Conservation (phyloP, 2,329 filamentous ascomycete species). For the Leptographium procerum region DNA sequence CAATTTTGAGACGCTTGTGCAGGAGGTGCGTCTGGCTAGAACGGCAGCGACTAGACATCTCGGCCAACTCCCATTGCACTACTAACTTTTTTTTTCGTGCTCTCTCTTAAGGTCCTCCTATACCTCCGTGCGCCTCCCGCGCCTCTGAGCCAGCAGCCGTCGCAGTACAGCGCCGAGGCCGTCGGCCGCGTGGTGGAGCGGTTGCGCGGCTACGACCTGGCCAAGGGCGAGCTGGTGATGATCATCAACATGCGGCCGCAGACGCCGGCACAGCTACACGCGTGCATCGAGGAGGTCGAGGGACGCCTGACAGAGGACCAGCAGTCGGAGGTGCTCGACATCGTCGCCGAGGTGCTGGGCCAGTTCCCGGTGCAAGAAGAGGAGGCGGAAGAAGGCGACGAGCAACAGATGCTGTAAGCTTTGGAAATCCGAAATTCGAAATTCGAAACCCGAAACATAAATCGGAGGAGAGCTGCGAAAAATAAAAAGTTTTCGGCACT, state of each 20-base stretch:
- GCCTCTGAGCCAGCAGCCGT: slow-evolving; percentile 43
- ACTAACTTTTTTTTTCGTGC: not conserved
- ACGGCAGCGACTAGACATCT: too few species aligned
- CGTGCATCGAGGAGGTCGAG: slow-evolving; percentile 54
- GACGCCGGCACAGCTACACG: slow-evolving; percentile 45
- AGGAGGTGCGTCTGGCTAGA: slow-evolving; percentile 53
- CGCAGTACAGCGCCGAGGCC: slow-evolving; percentile 39
- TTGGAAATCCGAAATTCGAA: too few species aligned
- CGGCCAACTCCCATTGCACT: too few species aligned
- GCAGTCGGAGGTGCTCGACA: slow-evolving; percentile 44
- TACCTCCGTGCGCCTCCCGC: slow-evolving; percentile 37
- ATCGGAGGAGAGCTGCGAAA: too few species aligned
- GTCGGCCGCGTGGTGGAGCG: slow-evolving; percentile 42
- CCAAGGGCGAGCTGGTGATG: slow-evolving; percentile 59
- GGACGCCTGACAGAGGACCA: slow-evolving; percentile 47
- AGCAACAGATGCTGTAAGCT: too few species aligned
- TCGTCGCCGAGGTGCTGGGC: slow-evolving; percentile 48
- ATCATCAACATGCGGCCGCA: slow-evolving; percentile 54
- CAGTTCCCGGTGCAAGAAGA: slow-evolving; percentile 29
- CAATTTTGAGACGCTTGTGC: slow-evolving; percentile 47
- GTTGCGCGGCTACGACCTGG: slow-evolving; percentile 46
- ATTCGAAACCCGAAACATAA: too few species aligned
- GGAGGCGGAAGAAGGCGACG: slow-evolving; percentile 12
- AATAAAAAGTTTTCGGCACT: too few species aligned
- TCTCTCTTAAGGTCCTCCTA: slow-evolving; percentile 8